Conservation (phyloP, 495 filamentous ascomycete genomes). For the Delitschia confertaspora region DNA sequence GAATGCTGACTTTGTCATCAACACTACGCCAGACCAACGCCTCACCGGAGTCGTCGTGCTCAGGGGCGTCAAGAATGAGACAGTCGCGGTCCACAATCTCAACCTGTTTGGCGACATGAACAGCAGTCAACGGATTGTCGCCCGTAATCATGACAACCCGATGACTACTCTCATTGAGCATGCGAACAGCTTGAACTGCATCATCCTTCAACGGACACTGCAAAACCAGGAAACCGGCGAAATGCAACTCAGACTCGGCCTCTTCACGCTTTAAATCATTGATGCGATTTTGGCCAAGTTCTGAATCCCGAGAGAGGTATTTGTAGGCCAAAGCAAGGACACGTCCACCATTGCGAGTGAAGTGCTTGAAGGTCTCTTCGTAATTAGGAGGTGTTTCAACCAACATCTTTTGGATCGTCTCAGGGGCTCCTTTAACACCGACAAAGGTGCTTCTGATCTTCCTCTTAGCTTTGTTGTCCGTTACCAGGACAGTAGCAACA, state of each 20-base stretch:
- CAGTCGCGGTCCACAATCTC: constrained; percentile 97
- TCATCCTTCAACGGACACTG: constrained; percentile 96
- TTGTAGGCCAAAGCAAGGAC: constrained; percentile 93
- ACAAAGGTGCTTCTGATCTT: constrained; percentile 77
- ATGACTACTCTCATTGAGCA: constrained; percentile 98
- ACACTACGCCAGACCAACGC: constrained; percentile 89
- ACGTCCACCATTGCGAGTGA: constrained; percentile 87
- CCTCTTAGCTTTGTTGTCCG: constrained; percentile 58
- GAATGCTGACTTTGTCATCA: constrained; percentile 77
- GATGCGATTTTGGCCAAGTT: constrained; percentile 72
- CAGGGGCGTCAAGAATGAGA: constrained; percentile 87
- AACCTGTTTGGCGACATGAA: constrained; percentile 89
- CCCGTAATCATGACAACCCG: constrained; percentile 99
- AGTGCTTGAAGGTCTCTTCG: constrained; percentile 97
- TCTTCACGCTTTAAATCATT: constrained; percentile 89
- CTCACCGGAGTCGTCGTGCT: constrained; percentile 74
- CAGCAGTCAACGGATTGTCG: constrained; percentile 93
- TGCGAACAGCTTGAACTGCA: constrained; percentile 82
- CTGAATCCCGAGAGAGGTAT: constrained; percentile 68
- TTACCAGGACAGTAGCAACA: constrained; percentile 66
- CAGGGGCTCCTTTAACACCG: constrained; percentile 91
- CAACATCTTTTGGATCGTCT: constrained; percentile 91
- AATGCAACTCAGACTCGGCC: constrained; percentile 74
- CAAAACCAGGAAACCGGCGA: constrained; percentile 92
- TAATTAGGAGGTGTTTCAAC: constrained; percentile 75